phyloP scores from a whole-genome alignment of 1,284 basidiomycete genomes.

The Microbotryum saponariae region DNA sequence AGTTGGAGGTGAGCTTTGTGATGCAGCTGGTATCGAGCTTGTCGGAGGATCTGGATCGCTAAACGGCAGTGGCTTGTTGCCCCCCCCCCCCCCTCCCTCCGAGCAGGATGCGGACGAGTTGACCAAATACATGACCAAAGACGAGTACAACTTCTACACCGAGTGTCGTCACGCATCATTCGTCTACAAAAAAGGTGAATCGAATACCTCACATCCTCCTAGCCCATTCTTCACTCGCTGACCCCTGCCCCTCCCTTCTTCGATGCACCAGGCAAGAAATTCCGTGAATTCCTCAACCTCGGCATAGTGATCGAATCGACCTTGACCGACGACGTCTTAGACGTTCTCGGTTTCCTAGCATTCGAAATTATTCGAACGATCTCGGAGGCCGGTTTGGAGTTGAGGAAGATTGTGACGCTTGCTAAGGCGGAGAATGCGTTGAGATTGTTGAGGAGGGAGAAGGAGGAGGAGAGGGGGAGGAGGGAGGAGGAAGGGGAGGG shows the following conservation, averaged over 20 bases:
- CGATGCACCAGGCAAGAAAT: conserved; percentile 65
- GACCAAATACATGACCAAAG: conserved; percentile 88
- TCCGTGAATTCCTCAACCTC: conserved; percentile 92
- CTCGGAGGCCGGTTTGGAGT: conserved; percentile 73
- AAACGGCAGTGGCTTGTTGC: neutral
- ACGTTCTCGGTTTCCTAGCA: conserved; percentile 91
- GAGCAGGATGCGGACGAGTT: conserved; percentile 83
- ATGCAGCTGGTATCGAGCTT: conserved; percentile 5
- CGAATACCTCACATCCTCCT: neutral
- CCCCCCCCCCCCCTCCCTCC: neutral
- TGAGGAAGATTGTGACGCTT: conserved; percentile 57
- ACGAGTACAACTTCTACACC: conserved; percentile 95
- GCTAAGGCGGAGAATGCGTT: neutral
- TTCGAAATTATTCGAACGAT: conserved; percentile 95
- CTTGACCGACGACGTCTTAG: conserved; percentile 81
- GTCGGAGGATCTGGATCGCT: neutral
- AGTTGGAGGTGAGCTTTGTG: conserved; percentile 56
- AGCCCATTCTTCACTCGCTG: neutral
- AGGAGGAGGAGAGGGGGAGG: conserved; percentile 52
- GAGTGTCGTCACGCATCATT: conserved; percentile 96
- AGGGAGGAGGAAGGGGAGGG: neutral
- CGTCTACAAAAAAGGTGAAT: conserved; percentile 82
- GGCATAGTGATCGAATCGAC: conserved; percentile 67
- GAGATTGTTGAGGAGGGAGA: neutral
- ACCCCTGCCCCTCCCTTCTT: neutral